Evolutionary conservation across 345 rosid genomes (phyloP).

Genomic region (Barbarea vulgaris): DNA sequence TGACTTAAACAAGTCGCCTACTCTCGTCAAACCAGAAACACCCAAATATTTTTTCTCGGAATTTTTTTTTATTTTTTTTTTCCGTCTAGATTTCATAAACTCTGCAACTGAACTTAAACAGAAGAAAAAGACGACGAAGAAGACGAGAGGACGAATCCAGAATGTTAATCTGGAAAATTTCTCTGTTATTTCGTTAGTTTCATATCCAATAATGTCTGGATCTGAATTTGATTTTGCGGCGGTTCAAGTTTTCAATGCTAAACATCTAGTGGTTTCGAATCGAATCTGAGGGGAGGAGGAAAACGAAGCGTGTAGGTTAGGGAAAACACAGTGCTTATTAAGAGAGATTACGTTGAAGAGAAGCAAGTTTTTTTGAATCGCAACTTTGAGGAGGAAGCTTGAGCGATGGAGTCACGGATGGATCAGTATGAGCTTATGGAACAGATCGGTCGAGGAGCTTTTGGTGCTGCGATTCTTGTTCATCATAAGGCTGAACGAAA

Average conservation of each 20-base stretch:
- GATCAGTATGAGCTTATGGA: constrained; percentile 99
- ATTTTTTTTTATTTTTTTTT: neutral
- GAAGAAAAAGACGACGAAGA: neutral
- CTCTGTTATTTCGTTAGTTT: constrained; percentile 11
- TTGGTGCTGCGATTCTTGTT: constrained; percentile 97
- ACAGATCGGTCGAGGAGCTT: constrained; percentile 99
- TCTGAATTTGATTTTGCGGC: constrained; percentile 28
- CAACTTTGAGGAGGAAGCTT: constrained; percentile 13
- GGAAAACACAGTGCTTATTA: neutral
- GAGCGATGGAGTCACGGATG: constrained; percentile 89
- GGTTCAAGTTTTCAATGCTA: constrained; percentile 16
- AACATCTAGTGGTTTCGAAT: constrained; percentile 15
- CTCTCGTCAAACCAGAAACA: constrained; percentile 24
- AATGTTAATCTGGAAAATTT: constrained; percentile 17
- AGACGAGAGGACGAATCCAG: constrained; percentile 14
- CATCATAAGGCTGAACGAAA: constrained; percentile 89
- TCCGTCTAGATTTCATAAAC: constrained; percentile 35
- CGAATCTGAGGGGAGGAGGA: neutral
- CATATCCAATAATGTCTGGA: constrained; percentile 28
- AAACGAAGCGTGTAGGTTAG: constrained; percentile 39
- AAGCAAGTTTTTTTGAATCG: constrained; percentile 20
- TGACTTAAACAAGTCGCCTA: neutral
- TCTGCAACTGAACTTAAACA: constrained; percentile 37
- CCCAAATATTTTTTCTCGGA: constrained; percentile 11
- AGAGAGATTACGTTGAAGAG: constrained; percentile 32